Base-by-base conservation (phyloP, 2,329 filamentous ascomycete species). In the Hymenoscyphus repandus region DNA sequence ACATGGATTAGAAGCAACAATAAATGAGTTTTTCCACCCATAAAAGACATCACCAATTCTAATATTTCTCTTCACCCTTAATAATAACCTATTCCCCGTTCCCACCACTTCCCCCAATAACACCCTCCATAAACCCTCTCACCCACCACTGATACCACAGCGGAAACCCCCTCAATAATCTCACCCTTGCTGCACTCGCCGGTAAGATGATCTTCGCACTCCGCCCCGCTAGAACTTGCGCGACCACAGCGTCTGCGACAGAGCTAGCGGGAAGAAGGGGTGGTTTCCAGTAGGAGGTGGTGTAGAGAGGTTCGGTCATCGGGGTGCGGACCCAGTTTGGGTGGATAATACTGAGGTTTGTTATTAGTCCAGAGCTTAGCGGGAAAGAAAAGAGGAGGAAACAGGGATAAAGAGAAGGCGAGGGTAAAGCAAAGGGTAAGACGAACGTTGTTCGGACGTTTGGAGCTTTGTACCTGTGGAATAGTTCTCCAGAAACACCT, bases 201-300 rank as follows among this genome's bases (percentile, higher is more conserved):
- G 83, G 83, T 49, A 80, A 39, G 20, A 80, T 58, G 15, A 87
- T 64, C 66, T 82, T 75, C 1, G 75, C 77, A 62, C 78, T 82
- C 54, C 71, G 66, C 1, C 82, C 83, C 1, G 60, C 70, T 38
- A 85, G 60, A 5, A 88, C 78, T 62, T 84, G 76, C 54, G 73
- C 68, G 0, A 84, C 80, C 46, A 88, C 74, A 5, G 70, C 76
- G 59, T 86, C 79, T 0, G 83, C 82, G 12, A 88, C 81, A 1
- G 78, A 82, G 65, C 82, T 80, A 0, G 79, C 74, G 56, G 80
- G 71, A 53, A 86, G 66, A 30, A 76, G 62, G 1, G 77, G 78
- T 51, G 75, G 63, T n/a, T 82, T 47, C 58, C 78, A 82, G 1
- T 69, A 69, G 53, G 71, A 65, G 41, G 71, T 71, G 15, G 76